Percentiles rank a stretch among this genome's conserved stretches.
Evolutionary conservation across 345 rosid genomes (phyloP).

Genomic region (Triadica sebifera): DNA sequence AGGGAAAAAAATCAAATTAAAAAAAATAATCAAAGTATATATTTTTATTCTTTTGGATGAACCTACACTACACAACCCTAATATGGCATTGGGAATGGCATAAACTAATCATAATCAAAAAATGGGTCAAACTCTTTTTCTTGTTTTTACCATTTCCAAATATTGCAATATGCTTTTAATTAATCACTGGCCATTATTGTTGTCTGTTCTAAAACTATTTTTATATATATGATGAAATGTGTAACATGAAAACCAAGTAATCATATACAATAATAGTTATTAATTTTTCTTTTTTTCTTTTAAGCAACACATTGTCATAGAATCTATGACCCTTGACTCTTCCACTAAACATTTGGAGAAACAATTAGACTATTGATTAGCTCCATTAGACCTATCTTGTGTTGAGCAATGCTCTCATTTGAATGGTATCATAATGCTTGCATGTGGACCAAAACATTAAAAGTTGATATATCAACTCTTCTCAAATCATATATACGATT

Average conservation of each 20-base stretch:
- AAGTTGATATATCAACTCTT: too few species aligned
- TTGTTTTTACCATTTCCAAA: conserved; percentile 27
- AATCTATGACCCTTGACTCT: conserved; percentile 53
- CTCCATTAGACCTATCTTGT: conserved; percentile 31
- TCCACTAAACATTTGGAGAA: conserved; percentile 44
- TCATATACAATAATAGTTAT: neutral
- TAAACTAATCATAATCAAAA: conserved; percentile 35
- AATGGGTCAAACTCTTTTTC: conserved; percentile 37
- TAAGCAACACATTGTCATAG: conserved; percentile 19
- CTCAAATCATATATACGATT: too few species aligned
- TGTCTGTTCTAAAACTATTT: conserved; percentile 5
- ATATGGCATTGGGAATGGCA: conserved; percentile 57
- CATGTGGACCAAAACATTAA: conserved; percentile 25
- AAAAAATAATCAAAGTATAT: neutral
- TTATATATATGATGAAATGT: neutral
- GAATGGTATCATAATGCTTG: conserved; percentile 29
- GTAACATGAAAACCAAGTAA: conserved; percentile 2
- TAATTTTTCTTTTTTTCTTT: conserved; percentile 26
- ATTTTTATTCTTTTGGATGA: conserved; percentile 12
- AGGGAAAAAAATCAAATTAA: conserved; percentile 5
- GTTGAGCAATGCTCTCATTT: conserved; percentile 8
- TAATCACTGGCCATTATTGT: conserved; percentile 28
- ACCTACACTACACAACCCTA: conserved; percentile 25
- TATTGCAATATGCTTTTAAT: conserved; percentile 22
- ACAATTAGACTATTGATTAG: conserved; percentile 6